Evolutionary conservation across 2,329 filamentous ascomycete genomes (phyloP), one percentile per base, ranked within the genome.

Genomic region (Dryadomyces quercus-mongolicae): DNA sequence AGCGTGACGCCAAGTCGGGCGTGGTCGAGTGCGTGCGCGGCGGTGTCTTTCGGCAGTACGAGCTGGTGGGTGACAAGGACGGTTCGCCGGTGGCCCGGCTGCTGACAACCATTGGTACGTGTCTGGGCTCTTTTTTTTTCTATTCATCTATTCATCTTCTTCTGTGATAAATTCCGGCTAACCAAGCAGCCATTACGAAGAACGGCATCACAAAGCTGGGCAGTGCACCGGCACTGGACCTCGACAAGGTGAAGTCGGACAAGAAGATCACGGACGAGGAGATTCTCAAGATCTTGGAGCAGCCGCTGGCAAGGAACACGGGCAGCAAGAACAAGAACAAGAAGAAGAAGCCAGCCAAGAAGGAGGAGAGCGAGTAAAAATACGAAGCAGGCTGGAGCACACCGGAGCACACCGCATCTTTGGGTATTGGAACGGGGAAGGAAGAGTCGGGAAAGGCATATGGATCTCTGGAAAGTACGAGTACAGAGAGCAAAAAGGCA

Each of bases 181-280:
- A 40, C 36, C 36, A 16, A 40, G 36, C 61, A 95, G 93, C 89
- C 57, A 90, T 98, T 70, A 96, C 90, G 65, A 98, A 98, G 82
- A 96, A 97, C 69, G 93, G 93, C 62, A 76, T 98, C 65, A 89
- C 86, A 66, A 88, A 88, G 73, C 75, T 98, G 56, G 84, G 88
- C 63, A 84, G 80, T 25, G 85, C 93, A 38, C 82, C 87, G 58
- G 69, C 84, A 21, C 77, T 86, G 59, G 89, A 97, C 66, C 69
- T 93, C 58, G 80, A 78, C 67, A 90, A 91, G 75, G 82, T 85
- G 77, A 86, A 95, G 80, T 85, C 88, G 38, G 91, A 97, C 71
- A 97, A 97, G 82, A 96, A 96, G 81, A 95, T 98, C 66, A 85
- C 84, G 61, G 92, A 97, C 60, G 89, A 95, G 74, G 92, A 97